Evolutionary conservation across 106 monocot species (phyloP).

Genomic region (Acorus calamus): DNA sequence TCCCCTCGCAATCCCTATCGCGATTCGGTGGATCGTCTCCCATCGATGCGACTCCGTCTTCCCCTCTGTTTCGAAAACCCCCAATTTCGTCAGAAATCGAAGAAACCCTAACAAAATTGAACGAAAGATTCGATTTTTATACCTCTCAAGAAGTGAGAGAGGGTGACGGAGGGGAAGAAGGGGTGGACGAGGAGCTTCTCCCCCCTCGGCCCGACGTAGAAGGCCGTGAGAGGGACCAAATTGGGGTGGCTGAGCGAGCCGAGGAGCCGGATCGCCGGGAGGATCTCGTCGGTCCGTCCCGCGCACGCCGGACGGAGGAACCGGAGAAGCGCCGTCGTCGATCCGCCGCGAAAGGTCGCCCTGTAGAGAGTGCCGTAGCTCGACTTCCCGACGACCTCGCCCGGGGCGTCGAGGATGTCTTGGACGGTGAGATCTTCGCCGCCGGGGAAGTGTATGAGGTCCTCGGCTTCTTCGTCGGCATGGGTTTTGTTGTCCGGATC

Average conservation of each 20-base stretch:
- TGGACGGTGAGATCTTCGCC: constrained; percentile 53
- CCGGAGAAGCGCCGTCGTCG: constrained; percentile 44
- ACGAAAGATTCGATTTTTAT: background rate
- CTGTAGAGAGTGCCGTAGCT: constrained; percentile 67
- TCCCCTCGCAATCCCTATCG: constrained; percentile 65
- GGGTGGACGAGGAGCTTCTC: constrained; percentile 93
- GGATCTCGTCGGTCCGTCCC: constrained; percentile 33
- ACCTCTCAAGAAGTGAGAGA: constrained; percentile 71
- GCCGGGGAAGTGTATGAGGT: constrained; percentile 51
- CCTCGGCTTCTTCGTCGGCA: constrained; percentile 32
- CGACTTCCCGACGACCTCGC: constrained; percentile 86
- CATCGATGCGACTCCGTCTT: constrained; percentile 52
- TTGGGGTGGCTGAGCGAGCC: constrained; percentile 58
- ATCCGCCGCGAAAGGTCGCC: constrained; percentile 27
- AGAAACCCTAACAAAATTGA: background rate
- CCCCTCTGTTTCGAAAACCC: constrained; percentile 28
- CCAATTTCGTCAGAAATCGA: background rate
- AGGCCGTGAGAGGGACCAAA: constrained; percentile 64
- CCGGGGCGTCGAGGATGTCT: constrained; percentile 77
- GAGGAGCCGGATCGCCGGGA: constrained; percentile 34
- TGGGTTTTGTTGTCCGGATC: too few relatives aligned
- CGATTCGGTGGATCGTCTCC: constrained; percentile 57
- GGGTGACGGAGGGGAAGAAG: constrained; percentile 47
- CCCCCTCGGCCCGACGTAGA: constrained; percentile 80
- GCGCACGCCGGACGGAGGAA: constrained; percentile 64